Conservation (phyloP, 371 early-diverging fungal genomes). For the Mucor saturninus region DNA sequence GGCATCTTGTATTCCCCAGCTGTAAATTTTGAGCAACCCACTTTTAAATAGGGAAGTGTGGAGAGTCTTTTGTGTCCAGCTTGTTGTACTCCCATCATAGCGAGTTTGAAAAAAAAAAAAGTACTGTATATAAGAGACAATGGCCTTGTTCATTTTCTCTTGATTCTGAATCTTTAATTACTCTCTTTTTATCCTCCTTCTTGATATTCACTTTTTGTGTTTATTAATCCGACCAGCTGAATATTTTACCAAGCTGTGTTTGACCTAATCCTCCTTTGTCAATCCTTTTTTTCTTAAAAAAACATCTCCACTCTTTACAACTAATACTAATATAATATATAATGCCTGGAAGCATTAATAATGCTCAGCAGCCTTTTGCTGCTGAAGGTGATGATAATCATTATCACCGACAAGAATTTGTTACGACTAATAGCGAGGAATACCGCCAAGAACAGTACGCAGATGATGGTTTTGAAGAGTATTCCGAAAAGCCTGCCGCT, state of each 20-base stretch:
- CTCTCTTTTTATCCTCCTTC: not conserved
- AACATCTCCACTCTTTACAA: conserved; percentile 1
- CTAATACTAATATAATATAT: conserved; percentile 1
- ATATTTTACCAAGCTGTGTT: conserved; percentile 4
- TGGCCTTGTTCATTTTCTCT: not conserved
- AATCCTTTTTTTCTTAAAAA: conserved; percentile 5
- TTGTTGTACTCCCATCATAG: conserved; percentile 1
- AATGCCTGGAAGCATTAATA: conserved; percentile 23
- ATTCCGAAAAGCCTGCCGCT: conserved; percentile 46
- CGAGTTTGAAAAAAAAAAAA: not conserved
- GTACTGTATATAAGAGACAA: not conserved
- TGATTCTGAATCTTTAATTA: not conserved
- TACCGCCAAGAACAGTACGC: conserved; percentile 16
- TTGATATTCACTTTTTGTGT: not conserved
- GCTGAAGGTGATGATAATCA: conserved; percentile 12
- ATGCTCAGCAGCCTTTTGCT: conserved; percentile 15
- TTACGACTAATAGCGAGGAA: conserved; percentile 2
- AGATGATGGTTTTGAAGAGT: conserved; percentile 41
- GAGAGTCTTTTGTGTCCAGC: conserved; percentile 10
- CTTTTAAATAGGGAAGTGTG: conserved; percentile 16
- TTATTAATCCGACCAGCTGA: conserved; percentile 2
- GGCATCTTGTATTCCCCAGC: conserved; percentile 23
- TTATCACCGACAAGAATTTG: conserved; percentile 12
- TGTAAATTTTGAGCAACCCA: conserved; percentile 15
- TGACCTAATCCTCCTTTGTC: not conserved